Evolutionary conservation across 441 rosid species (phyloP), one percentile per base, ranked within the genome.

Genomic region (Erodium chrysanthum): DNA sequence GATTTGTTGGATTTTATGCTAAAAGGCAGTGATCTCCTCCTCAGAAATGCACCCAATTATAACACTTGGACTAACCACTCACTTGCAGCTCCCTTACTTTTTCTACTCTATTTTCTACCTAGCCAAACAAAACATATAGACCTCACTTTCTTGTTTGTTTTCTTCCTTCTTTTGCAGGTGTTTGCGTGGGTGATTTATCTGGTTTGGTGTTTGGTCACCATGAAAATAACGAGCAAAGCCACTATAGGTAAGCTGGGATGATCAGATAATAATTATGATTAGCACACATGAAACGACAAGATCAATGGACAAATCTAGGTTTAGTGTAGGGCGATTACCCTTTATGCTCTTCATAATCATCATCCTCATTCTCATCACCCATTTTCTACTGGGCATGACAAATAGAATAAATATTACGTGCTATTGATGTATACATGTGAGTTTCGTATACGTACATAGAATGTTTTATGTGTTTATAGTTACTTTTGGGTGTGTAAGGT

Each of bases 21-120:
- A 21, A 59, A 70, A 75, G 25, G 69, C 65, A 77, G 79, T 67
- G 79, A 77, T 46, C 67, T 77, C 82, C 78, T 65, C 56, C 71
- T 77, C 77, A 66, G 76, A 76, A 72, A 72, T 72, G 80, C 87
- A 84, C 85, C 80, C 73, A 74, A 71, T 48, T 42, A 58, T 62
- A 66, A 66, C 72, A 72, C 68, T 78, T 70, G 40, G 72, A 70
- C 73, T 11, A 40, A 70, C 81, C 78, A 78, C 84, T 71, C 27
- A 17, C 63, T 37, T 1, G 29, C 29, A 37, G 33, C 66, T 22
- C 69, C 68, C 35, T 54, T 17, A 17, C 40, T 15, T 27, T 65
- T 71, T 25, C 0, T 62, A 5, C 3, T 20, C 20, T 42, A 9
- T n/a, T 40, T 68, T 58, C 66, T 71, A 74, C 75, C 77, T 48